Base-by-base conservation (phyloP, 2,329 filamentous ascomycete species). In the Colletotrichum lentis region DNA sequence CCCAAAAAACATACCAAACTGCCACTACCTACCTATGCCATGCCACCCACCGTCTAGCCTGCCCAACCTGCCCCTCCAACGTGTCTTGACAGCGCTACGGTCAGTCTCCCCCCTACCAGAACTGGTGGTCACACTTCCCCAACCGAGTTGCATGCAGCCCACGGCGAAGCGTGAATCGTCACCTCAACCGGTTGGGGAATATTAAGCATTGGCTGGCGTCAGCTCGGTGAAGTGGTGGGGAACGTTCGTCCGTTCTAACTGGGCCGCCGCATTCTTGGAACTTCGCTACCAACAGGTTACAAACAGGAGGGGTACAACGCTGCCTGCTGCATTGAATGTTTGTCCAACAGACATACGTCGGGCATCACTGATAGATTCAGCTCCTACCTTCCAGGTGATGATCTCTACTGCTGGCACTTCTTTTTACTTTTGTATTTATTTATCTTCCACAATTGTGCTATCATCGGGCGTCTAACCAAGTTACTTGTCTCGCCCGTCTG, bases 211-310 rank as follows among this genome's bases (percentile, higher is more conserved):
- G 54, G 55, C 56, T 50, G 50, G 50, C 50, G 62, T 66, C 66
- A 41, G 59, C 62, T 66, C 62, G 66, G 66, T 69, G 55, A 69
- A 57, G 62, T 16, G 61, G 66, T 69, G 66, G 66, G 53, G 66
- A 69, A 55, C 62, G 11, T 53, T 20, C 5, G 20, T 41, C 24
- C 31, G 20, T 31, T 16, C n/a, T 66, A 14, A 66, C 66, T 69
- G 66, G 66, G 37, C 62, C 43, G 66, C 66, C 55, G 65, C 24
- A 65, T 60, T 65, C 44, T 31, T 46, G 53, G 16, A 22, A 11
- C 18, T 60, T 46, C 0, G 27, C 27, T 31, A 31, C 31, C 43
- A 39, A 58, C 50, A 20, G 37, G 24, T 37, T 22, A 44, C 66
- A 69, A 37, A 31, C 39, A 37, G 52, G 49, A 35, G 43, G 14